These are phyloP conservation scores for Geotrichum carabidarum DNA, from an alignment of 1,139 yeast genomes.

Conservation along the genomic window DNA sequence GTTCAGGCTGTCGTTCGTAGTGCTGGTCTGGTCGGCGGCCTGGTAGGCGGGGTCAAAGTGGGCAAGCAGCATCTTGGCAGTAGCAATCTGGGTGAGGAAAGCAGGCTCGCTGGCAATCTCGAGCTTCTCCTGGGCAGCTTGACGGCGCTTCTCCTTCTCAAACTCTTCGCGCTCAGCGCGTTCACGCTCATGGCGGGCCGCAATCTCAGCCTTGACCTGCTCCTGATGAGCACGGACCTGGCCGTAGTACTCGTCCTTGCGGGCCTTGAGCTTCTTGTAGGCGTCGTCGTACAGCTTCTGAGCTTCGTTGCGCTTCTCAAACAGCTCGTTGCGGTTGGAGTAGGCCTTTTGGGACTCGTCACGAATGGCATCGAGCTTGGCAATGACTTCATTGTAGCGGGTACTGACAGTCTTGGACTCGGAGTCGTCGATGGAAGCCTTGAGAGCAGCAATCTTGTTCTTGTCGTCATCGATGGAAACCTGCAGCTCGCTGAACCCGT, in stretches of 20 bases:
- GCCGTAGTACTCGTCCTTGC: conserved; percentile 35
- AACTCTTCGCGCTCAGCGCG: conserved; percentile 47
- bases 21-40: conserved; percentile 37
- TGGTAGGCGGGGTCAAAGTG: conserved; percentile 77
- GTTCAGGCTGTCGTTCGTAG: conserved; percentile 21
- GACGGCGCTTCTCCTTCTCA: conserved; percentile 41
- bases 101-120: conserved; percentile 80
- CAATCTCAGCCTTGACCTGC: conserved; percentile 47
- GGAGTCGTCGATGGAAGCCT: conserved; percentile 56
- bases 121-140: conserved; percentile 49
- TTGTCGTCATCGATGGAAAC: conserved; percentile 75
- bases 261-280: conserved; percentile 60
- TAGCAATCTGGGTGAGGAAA: conserved; percentile 65
- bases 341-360: conserved; percentile 58
- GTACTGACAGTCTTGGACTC: conserved; percentile 59
- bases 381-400: conserved; percentile 53
- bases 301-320: conserved; percentile 62
- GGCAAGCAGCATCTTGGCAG: conserved; percentile 64
- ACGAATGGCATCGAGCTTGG: conserved; percentile 56
- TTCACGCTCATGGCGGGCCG: conserved; percentile 51
- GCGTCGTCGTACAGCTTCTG: conserved; percentile 63
- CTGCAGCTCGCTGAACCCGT: conserved; percentile 68
- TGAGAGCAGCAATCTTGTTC: conserved; percentile 69
- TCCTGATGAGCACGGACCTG: conserved; percentile 34
- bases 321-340: conserved; percentile 61